These are phyloP conservation scores for Sambucus nigra DNA, from an alignment of 129 eudicot species.

Conservation along the genomic window DNA sequence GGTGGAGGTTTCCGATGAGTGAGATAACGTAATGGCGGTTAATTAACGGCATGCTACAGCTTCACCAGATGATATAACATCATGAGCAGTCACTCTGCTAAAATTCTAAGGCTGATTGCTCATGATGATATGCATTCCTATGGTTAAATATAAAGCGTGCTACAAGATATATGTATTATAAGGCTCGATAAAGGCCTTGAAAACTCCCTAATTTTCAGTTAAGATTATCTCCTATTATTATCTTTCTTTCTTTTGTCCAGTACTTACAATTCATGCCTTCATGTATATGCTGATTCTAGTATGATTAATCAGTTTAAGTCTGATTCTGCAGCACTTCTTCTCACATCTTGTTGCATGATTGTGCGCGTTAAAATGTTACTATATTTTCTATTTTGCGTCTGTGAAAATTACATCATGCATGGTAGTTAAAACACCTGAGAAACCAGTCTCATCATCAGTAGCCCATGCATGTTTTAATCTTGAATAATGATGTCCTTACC, in stretches of 20 bases:
- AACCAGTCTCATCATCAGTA: too few species aligned
- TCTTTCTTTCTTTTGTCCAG: background rate
- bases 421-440: too few species aligned
- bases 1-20: constrained; percentile 56
- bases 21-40: background rate
- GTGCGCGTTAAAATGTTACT: too few species aligned
- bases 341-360: too few species aligned
- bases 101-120: constrained; percentile 82
- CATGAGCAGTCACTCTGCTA: constrained; percentile 62
- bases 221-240: background rate
- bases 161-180: background rate
- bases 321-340: background rate
- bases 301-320: background rate
- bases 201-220: background rate
- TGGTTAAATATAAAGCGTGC: constrained; percentile 4
- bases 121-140: constrained; percentile 79
- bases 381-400: too few species aligned
- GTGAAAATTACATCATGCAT: too few species aligned
- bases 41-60: constrained; percentile 18
- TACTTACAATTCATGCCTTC: background rate
- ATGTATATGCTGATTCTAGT: background rate
- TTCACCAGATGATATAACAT: constrained; percentile 64
- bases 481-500: too few species aligned
- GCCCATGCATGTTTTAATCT: too few species aligned
- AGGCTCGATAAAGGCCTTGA: too few species aligned